Evolutionary conservation across 2,329 filamentous ascomycete genomes (phyloP).

Genomic region (Fusarium incarnatum): DNA sequence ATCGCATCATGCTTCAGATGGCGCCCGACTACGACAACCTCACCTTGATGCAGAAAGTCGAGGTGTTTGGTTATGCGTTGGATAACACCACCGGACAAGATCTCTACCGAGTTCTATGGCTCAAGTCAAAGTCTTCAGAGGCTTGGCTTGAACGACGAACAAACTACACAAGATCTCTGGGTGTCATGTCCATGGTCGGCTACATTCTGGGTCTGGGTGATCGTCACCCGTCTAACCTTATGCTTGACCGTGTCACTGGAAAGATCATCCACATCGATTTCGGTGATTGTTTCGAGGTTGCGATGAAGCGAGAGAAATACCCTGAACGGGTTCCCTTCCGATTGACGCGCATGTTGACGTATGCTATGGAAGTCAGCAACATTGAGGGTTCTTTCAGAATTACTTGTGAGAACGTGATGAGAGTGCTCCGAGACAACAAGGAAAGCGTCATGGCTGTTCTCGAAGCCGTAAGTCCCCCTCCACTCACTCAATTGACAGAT

Average conservation of each 20-base stretch:
- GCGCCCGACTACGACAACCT: conserved; percentile 98
- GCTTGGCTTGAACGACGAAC: conserved; percentile 97
- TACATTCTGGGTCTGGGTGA: conserved; percentile 98
- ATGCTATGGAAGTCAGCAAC: conserved; percentile 99
- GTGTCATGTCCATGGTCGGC: conserved; percentile 99
- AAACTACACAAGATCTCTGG: conserved; percentile 97
- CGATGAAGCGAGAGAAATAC: conserved; percentile 99
- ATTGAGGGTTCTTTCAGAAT: conserved; percentile 99
- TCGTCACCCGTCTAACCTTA: conserved; percentile 95
- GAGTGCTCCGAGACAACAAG: conserved; percentile 95
- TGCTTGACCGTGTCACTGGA: conserved; percentile 95
- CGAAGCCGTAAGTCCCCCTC: conserved; percentile 80
- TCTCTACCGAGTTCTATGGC: conserved; percentile 95
- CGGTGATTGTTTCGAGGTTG: conserved; percentile 98
- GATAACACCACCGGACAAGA: conserved; percentile 99
- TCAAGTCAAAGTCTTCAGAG: conserved; percentile 98
- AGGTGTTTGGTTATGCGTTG: conserved; percentile 98
- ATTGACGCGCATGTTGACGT: conserved; percentile 97
- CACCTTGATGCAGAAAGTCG: conserved; percentile 99
- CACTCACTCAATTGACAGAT: neutral
- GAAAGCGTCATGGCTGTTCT: conserved; percentile 98
- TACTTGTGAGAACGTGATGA: conserved; percentile 98
- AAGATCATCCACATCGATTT: conserved; percentile 99
- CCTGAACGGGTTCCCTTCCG: conserved; percentile 98
- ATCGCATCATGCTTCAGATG: conserved; percentile 99